Base-by-base conservation (phyloP, 768 basidiomycete genomes). In the Rhizopogon vulgaris region DNA sequence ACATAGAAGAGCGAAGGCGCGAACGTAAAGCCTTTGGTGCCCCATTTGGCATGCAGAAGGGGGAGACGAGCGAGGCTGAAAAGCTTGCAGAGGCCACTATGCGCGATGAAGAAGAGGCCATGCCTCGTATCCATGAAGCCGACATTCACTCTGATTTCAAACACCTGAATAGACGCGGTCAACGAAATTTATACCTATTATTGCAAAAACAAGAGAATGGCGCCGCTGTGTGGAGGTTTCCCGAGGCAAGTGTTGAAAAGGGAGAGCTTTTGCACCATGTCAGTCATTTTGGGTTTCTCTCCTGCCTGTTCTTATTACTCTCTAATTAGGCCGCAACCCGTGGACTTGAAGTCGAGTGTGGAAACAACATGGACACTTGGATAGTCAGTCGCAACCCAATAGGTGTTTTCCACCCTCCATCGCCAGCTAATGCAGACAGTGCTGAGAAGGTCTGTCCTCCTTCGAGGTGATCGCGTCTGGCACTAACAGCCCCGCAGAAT, bases 281-380 rank as follows among this genome's bases (percentile, higher is more conserved):
- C 59, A 38, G 79, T 63, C 14, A 42, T 28, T 3, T 25, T 34
- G 4, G n/a, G 12, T 1, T 10, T 22, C 12, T 25, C 39, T 15
- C 41, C 4, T 17, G 15, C 45, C 14, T 25, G 6, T 41, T 15
- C 39, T 40, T 24, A 12, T 34, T 3, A 38, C 38, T 30, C 10
- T 34, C 39, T 9, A 17, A 36, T 37, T 52, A 93, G 87, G 85
- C 91, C 37, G 91, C 92, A 4, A 76, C 82, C 48, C 75, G 85
- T 45, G 80, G 85, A 54, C 74, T 97, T 18, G 70, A 73, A 43
- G 77, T 80, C 3, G 79, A 87, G 63, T 90, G 87, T 56, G 94
- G 94, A 9, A 72, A 77, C 39, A 71, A 83, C 48, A 91, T 98
- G 87, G 94, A 98, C 62, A 84, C 84, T 11, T 98, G 95, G 94